Conservation (phyloP, 2,329 filamentous ascomycete species). For the Ilyonectria sp. region DNA sequence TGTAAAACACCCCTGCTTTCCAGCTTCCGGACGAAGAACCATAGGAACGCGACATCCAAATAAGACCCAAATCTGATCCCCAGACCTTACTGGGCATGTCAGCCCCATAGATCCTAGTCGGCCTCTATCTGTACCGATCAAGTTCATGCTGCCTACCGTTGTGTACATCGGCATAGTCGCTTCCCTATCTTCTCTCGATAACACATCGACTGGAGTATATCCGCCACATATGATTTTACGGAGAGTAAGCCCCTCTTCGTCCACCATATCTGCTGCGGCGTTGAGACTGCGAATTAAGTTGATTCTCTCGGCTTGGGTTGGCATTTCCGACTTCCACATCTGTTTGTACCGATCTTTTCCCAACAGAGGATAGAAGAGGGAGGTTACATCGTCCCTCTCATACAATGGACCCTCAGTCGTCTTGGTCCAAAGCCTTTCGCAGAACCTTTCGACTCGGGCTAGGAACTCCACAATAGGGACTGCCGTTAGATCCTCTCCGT, state of each 20-base stretch:
- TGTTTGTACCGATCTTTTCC: background rate
- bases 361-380: background rate
- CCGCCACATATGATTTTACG: background rate
- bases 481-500: background rate
- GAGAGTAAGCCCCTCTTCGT: background rate
- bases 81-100: background rate
- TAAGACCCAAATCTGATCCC: slow-evolving; percentile 21
- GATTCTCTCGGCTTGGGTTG: background rate
- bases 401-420: background rate
- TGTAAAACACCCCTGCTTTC: background rate
- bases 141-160: background rate
- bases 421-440: background rate
- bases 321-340: slow-evolving; percentile 4
- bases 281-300: background rate
- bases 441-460: background rate
- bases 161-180: background rate
- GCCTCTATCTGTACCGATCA: background rate
- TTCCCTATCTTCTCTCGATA: background rate
- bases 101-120: background rate
- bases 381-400: background rate
- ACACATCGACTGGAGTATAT: background rate
- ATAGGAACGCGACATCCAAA: slow-evolving; percentile 18
- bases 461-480: background rate
- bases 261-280: background rate
- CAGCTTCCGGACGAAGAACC: slow-evolving; percentile 2